phyloP scores from a whole-genome alignment of 169 alveolate genomes.

The Eimeria tenella region DNA sequence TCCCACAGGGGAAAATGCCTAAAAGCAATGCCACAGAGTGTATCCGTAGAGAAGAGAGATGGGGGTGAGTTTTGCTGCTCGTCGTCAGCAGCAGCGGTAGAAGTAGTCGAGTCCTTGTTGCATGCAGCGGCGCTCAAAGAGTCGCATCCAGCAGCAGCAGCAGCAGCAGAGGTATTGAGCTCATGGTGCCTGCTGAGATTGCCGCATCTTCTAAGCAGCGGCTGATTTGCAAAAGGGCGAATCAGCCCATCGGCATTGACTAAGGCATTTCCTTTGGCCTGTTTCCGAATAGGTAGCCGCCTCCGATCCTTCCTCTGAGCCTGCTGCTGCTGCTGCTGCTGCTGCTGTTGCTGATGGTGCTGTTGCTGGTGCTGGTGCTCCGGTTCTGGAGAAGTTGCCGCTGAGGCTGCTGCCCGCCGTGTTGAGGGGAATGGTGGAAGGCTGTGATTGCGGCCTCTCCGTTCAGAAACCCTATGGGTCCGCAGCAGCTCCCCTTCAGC shows the following conservation, averaged over 20 bases:
- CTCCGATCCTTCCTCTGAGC: background rate
- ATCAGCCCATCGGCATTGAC: background rate
- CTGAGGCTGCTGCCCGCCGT: slow-evolving; percentile 24
- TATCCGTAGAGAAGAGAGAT: background rate
- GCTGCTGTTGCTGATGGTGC: background rate
- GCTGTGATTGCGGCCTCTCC: background rate
- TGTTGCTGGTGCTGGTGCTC: slow-evolving; percentile 1
- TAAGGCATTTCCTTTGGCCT: background rate
- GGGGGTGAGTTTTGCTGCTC: background rate
- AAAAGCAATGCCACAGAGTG: background rate
- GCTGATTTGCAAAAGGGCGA: background rate
- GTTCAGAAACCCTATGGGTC: background rate
- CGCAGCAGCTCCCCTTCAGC: background rate
- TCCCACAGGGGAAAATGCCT: background rate
- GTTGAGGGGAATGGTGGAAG: background rate
- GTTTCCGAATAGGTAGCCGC: background rate
- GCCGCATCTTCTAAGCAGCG: background rate
- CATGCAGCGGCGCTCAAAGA: background rate
- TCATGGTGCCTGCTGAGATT: background rate
- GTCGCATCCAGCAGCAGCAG: slow-evolving; percentile 14
- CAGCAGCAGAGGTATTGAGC: slow-evolving; percentile 6
- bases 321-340: background rate
- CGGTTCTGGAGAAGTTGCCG: background rate
- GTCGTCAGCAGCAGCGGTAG: slow-evolving; percentile 30
- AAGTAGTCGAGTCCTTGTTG: background rate